These are phyloP conservation scores for Plasmodium knowlesi DNA, from an alignment of 169 alveolate species.

Conservation along the genomic window DNA sequence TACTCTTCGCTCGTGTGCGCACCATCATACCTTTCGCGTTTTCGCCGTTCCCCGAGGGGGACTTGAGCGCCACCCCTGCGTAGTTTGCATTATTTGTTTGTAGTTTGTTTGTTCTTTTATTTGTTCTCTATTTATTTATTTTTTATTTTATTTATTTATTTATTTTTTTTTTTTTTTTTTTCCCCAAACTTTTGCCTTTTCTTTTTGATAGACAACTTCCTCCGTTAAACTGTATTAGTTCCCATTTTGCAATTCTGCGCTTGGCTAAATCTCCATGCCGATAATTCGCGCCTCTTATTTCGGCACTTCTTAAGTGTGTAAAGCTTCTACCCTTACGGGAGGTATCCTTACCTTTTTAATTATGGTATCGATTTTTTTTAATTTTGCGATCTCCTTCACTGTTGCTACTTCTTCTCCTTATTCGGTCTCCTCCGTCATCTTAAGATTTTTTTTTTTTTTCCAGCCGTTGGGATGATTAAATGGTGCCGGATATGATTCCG, in stretches of 20 bases:
- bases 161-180: neutral
- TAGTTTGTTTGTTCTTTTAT: neutral
- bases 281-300: neutral
- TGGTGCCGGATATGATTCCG: neutral
- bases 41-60: neutral
- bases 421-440: neutral
- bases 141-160: neutral
- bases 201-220: neutral
- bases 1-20: neutral
- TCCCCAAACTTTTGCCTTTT: neutral
- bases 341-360: neutral
- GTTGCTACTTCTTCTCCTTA: neutral
- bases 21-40: neutral
- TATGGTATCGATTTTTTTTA: neutral
- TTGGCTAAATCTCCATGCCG: neutral
- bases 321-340: neutral
- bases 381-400: neutral
- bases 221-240: neutral
- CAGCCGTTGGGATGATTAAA: neutral
- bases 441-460: neutral
- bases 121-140: neutral
- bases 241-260: neutral
- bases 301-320: neutral
- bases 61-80: neutral
- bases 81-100: neutral